Evolutionary conservation across 2,329 filamentous ascomycete species (phyloP), one percentile per base, ranked within the genome.

Genomic region (Apiospora marii): DNA sequence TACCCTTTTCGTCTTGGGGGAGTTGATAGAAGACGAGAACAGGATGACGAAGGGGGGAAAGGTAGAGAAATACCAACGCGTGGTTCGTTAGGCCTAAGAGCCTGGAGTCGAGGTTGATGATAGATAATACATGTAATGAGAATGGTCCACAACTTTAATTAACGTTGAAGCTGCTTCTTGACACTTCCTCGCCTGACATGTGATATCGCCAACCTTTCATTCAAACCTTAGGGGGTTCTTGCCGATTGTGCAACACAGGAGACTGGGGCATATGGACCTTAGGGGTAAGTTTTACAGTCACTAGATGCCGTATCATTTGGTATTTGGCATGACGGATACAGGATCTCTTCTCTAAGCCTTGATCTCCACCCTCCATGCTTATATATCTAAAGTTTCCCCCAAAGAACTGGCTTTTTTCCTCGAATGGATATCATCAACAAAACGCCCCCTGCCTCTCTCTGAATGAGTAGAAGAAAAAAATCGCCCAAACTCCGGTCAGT

Each of bases 1-100:
- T 67, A 67, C 61, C 61, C 61, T 67, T 44, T 43, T 51, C n/a
- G n/a, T 51, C 49, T 51, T 51, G n/a, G 49, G 49, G n/a, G n/a
- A 27, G n/a, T 5, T 51, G n/a, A 14, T 51, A 51, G 49, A 51
- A 24, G 49, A 51, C 49, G 49, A 51, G 49, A 24, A 14, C n/a
- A 51, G 49, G n/a, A 51, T 51, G 44, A 41, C 12, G 46, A n/a
- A 22, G 22, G 19, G 19, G 44, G 2, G 13, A 19, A 2, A 51
- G 4, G 46, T 51, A 51, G 49, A 51, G 10, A 49, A n/a, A 51
- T 51, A 51, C n/a, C n/a, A 51, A 27, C 49, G 12, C n/a, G 27
- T 24, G 49, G 12, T 10, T 24, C 10, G 7, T 13, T 27, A 51
- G n/a, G 49, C 22, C 46, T 10, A 10, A 10, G 6, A 22, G n/a